These are phyloP conservation scores for Leccinum fuscescens DNA, from an alignment of 1,284 basidiomycete species.

Conservation along the genomic window DNA sequence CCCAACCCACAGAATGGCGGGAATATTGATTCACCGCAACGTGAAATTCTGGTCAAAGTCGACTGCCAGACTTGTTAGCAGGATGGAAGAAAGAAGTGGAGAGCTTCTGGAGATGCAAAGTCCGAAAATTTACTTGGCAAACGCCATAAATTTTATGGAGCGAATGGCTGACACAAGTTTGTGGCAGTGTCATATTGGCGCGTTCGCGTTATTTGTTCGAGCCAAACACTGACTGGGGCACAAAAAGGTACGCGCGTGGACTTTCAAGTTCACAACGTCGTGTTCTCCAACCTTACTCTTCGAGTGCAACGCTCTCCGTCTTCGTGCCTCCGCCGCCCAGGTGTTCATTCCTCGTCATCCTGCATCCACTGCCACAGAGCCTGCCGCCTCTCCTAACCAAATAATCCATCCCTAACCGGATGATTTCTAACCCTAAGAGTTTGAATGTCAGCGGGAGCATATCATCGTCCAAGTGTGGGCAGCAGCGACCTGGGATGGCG, in stretches of 20 bases:
- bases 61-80: neutral
- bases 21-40: neutral
- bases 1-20: neutral
- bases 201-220: constrained; percentile 27
- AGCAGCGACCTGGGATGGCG: constrained; percentile 13
- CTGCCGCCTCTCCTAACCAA: constrained; percentile 29
- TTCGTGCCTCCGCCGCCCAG: constrained; percentile 28
- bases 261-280: neutral
- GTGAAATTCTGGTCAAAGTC: neutral
- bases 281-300: constrained; percentile 9
- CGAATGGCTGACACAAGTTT: too few relatives aligned
- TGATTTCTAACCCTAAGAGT: constrained; percentile 39
- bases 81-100: neutral
- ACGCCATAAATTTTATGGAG: too few relatives aligned
- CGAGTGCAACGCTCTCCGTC: constrained; percentile 21
- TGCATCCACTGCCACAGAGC: constrained; percentile 22
- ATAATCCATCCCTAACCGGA: constrained; percentile 35
- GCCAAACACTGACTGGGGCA: constrained; percentile 23
- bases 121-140: too few relatives aligned
- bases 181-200: neutral
- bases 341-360: constrained; percentile 24
- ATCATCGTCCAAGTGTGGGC: constrained; percentile 22
- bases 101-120: neutral
- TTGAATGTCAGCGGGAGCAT: constrained; percentile 19
- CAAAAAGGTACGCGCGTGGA: constrained; percentile 10